phyloP scores from a whole-genome alignment of 306 rosid genomes.

The Inga leiocalycina region DNA sequence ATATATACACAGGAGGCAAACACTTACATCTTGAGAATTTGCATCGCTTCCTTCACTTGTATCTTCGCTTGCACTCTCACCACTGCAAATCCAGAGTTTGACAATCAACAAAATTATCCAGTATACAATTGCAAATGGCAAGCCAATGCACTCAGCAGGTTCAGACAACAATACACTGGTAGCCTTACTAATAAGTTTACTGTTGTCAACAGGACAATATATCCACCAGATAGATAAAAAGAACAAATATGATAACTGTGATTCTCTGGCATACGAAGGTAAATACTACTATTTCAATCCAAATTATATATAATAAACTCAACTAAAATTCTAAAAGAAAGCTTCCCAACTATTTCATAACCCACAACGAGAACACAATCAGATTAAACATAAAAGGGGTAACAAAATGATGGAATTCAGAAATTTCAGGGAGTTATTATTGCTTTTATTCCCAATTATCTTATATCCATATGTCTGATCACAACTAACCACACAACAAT shows the following conservation, averaged over 20 bases:
- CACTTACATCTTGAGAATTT: slow-evolving; percentile 91
- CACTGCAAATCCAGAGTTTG: slow-evolving; percentile 65
- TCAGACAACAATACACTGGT: slow-evolving; percentile 8
- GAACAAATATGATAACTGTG: slow-evolving; percentile 13
- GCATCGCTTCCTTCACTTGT: slow-evolving; percentile 94
- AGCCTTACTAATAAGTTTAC: slow-evolving; percentile 10
- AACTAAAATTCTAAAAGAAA: slow-evolving; percentile 9
- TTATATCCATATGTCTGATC: background rate
- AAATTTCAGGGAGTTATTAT: slow-evolving; percentile 20
- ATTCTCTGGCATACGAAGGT: slow-evolving; percentile 5
- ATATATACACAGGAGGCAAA: slow-evolving; percentile 24
- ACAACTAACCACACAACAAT: background rate
- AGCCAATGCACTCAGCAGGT: slow-evolving; percentile 17
- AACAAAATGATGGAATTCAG: background rate
- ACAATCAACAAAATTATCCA: slow-evolving; percentile 43
- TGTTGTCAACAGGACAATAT: background rate
- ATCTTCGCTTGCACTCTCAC: slow-evolving; percentile 93
- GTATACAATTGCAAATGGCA: slow-evolving; percentile 28
- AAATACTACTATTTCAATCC: slow-evolving; percentile 4
- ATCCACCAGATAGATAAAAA: slow-evolving; percentile 3
- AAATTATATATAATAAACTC: background rate
- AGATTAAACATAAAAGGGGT: background rate
- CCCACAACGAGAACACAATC: background rate
- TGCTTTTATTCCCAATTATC: slow-evolving; percentile 11
- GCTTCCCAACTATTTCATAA: slow-evolving; percentile 8